Base-by-base conservation (phyloP, 345 rosid genomes). In the Laguncularia racemosa region DNA sequence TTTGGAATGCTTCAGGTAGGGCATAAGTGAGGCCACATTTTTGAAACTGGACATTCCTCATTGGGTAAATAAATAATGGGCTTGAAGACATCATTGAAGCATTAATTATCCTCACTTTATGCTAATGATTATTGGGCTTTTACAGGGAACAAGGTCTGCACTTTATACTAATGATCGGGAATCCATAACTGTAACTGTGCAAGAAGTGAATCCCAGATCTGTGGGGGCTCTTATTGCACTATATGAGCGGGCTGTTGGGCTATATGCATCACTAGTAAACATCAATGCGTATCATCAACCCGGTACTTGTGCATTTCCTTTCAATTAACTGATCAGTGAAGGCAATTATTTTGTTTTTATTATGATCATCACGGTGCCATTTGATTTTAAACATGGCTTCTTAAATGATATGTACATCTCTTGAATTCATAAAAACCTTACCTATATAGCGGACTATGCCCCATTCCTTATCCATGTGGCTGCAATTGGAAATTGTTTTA, bases 271-370 rank as follows among this genome's bases (percentile, higher is more conserved):
- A 2, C 81, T 93, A 21, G 71, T 87, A 55, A 87, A 89, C 69
- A 85, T 93, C 46, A 93, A 93, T 76, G 97, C 97, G 59, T 93
- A 89, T 68, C 97, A 93, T 72, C 97, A 93, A 65, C 99, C 97
- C 8, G 97, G 99, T 93, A 81, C 43, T 38, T 54, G 55, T n/a
- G 18, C 13, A 23, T 47, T n/a, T 50, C 53, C 9, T 20, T 16
- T 16, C 44, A 33, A 28, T 16, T n/a, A 33, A 2, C 16, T 19
- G 19, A 33, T 33, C 40, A 33, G 40, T 7, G 6, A 6, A 6
- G 11, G 6, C 9, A 7, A 33, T 33, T 33, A 33, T 33, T 33
- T 33, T 7, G 40, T 33, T 33, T 33, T 33, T 33, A n/a, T n/a
- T n/a, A n/a, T 33, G 40, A 33, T 33, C 40, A 33, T 33, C 9